Evolutionary conservation across 139 green algal species (phyloP).

Genomic region (Chlamydomonas urium): DNA sequence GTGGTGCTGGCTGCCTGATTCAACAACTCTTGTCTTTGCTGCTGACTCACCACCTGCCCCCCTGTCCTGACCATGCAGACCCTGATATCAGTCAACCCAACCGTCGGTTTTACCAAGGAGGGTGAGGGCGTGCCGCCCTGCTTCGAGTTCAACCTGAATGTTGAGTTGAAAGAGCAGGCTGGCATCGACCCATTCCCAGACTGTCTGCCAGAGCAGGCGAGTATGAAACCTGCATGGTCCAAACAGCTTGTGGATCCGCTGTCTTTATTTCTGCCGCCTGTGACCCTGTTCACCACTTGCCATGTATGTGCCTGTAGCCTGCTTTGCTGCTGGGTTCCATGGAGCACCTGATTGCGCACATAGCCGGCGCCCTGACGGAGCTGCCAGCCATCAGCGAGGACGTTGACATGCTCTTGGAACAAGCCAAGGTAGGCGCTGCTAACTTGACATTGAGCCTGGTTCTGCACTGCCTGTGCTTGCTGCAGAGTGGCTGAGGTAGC

Average conservation of each 20-base stretch:
- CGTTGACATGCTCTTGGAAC: slow-evolving; percentile 3
- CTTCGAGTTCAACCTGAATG: slow-evolving; percentile 15
- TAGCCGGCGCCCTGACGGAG: background rate
- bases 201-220: slow-evolving; percentile 5
- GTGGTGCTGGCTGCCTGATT: too few species aligned
- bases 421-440: slow-evolving; percentile 16
- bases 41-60: too few species aligned
- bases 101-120: slow-evolving; percentile 6
- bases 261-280: too few species aligned
- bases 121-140: background rate
- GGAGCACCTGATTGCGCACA: background rate
- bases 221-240: too few species aligned
- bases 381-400: slow-evolving; percentile 17
- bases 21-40: too few species aligned
- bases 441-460: too few species aligned
- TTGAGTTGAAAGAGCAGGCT: background rate
- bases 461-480: too few species aligned
- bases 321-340: slow-evolving; percentile 10
- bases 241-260: too few species aligned
- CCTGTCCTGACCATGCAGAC: too few species aligned
- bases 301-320: too few species aligned
- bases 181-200: slow-evolving; percentile 2
- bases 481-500: too few species aligned
- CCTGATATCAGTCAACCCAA: slow-evolving; percentile 7
- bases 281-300: too few species aligned